phyloP scores from a whole-genome alignment of 2,329 filamentous ascomycete genomes.

The Hypoxylon sp. region DNA sequence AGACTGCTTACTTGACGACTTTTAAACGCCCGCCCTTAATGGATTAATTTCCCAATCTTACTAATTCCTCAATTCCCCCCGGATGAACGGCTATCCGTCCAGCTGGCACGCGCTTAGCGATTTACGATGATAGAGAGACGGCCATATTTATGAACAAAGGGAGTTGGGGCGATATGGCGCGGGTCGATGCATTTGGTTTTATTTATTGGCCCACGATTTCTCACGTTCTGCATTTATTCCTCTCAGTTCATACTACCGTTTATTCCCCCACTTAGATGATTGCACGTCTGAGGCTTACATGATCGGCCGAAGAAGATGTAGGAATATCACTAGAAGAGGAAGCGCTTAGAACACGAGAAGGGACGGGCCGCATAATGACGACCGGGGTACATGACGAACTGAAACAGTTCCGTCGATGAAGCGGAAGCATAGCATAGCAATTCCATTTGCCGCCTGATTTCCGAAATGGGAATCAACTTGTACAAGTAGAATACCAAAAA shows the following conservation, averaged over 20 bases:
- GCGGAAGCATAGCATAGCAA: constrained; percentile 16
- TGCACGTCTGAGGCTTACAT: constrained; percentile 23
- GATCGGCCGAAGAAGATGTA: constrained; percentile 34
- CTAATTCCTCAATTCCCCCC: constrained; percentile 24
- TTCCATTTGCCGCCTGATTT: constrained; percentile 36
- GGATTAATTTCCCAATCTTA: constrained; percentile 14
- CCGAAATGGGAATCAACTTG: constrained; percentile 33
- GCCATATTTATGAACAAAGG: constrained; percentile 37
- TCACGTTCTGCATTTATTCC: constrained; percentile 31
- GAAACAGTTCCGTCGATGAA: constrained; percentile 25
- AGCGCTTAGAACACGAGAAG: constrained; percentile 36
- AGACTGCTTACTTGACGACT: constrained; percentile 85
- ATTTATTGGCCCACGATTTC: constrained; percentile 26
- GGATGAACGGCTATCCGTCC: constrained; percentile 22
- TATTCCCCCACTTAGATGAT: constrained; percentile 29
- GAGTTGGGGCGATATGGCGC: constrained; percentile 42
- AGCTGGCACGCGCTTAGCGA: constrained; percentile 26
- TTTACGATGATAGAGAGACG: constrained; percentile 46
- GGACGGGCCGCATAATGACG: constrained; percentile 34
- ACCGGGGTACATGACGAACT: constrained; percentile 22
- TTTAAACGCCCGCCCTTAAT: constrained; percentile 59
- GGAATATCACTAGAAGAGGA: constrained; percentile 37
- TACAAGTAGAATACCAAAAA: constrained; percentile 40
- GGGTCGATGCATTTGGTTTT: constrained; percentile 39
- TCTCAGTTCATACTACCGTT: constrained; percentile 25